A percentile compares a stretch with the other conserved stretches of the same genome.
Evolutionary conservation across 331 rosid genomes (phyloP).

Genomic region (Malus hybrid): DNA sequence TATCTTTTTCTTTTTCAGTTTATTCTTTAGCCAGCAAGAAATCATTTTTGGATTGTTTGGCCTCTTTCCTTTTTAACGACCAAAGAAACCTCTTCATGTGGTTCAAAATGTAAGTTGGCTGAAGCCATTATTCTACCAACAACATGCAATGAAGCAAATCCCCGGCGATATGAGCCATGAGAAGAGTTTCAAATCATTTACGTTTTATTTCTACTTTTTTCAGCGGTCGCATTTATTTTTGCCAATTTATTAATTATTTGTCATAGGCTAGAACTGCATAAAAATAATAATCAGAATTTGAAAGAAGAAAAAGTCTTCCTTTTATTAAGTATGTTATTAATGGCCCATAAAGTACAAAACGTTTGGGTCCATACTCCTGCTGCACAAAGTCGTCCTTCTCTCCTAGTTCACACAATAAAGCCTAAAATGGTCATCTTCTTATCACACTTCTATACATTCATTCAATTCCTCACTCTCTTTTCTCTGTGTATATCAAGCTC

Average conservation of each 20-base stretch:
- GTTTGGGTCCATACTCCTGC: neutral
- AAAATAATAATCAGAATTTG: neutral
- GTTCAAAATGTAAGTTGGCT: constrained; percentile 5
- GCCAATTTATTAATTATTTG: neutral
- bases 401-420: constrained; percentile 34
- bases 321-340: neutral
- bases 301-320: neutral
- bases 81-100: neutral
- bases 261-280: neutral
- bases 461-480: neutral
- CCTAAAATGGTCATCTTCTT: neutral
- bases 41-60: neutral
- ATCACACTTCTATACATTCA: constrained; percentile 37
- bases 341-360: neutral
- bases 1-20: neutral
- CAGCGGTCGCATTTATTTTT: neutral
- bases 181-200: neutral
- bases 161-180: constrained; percentile 4
- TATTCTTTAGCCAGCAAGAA: neutral
- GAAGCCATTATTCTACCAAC: neutral
- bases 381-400: constrained; percentile 4
- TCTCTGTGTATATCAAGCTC: neutral
- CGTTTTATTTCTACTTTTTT: neutral
- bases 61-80: neutral
- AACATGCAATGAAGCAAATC: neutral